Base-by-base conservation (phyloP, 2,329 filamentous ascomycete species). In the Xylariaceae sp. region DNA sequence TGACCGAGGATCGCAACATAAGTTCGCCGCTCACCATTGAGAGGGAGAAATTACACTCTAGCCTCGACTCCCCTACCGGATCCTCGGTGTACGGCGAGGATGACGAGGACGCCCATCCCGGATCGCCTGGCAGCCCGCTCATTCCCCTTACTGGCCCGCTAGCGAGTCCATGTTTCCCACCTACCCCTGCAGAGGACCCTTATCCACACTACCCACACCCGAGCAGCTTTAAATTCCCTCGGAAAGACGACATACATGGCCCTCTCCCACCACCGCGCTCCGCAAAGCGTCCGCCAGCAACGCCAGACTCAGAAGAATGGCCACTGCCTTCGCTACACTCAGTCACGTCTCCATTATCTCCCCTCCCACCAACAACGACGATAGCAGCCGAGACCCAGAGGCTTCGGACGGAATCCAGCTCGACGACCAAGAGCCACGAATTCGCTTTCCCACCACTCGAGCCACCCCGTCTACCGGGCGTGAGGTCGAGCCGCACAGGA, bases 121-220 rank as follows among this genome's bases (percentile, higher is more conserved):
- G 39, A 1, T 61, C 58, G 1, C 57, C 55, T 14, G 58, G 60
- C 36, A 61, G 57, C 22, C 50, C 51, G 14, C 44, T 62, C 16
- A 48, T 62, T 20, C 60, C 60, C 2, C 52, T 55, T 4, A 55
- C 54, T 11, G 60, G 60, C 0, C 60, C 57, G 2, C 47, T 61
- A 2, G 58, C 57, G 12, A 57, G 54, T 43, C 54, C 54, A 14
- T 47, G 49, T 20, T 55, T 57, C 47, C 44, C 50, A 14, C 51
- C 49, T 11, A 37, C 39, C 3, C 47, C 42, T 12, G 27, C 12
- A 19, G 47, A 50, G 11, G 48, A 37, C 22, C 34, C 37, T 12
- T 25, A 22, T 21, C 45, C 49, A 3, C 25, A 37, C 11, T 17
- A 36, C 20, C 34, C 34, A 19, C 14, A 36, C 34, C 41, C 42